These are phyloP conservation scores for Xylariaceae sp. DNA, from an alignment of 2,329 filamentous ascomycete genomes.

Conservation along the genomic window DNA sequence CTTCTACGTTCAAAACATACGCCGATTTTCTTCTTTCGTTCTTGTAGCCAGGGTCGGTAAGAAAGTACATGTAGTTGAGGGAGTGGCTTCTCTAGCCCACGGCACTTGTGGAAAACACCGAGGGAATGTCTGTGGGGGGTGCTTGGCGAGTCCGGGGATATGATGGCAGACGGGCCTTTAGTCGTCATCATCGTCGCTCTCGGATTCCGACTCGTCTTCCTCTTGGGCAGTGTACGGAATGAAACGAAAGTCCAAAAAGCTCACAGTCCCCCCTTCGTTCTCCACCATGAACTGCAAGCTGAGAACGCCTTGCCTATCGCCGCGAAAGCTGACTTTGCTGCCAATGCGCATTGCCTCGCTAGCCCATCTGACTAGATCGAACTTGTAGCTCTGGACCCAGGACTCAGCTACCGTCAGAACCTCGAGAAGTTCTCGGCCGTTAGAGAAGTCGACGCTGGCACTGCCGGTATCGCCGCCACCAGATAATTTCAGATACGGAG, in stretches of 20 bases:
- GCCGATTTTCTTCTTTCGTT: too few relatives aligned
- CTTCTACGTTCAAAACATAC: too few relatives aligned
- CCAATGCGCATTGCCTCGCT: constrained; percentile 89
- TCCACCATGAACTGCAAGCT: constrained; percentile 97
- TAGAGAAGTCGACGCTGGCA: constrained; percentile 64
- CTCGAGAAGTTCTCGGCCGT: constrained; percentile 65
- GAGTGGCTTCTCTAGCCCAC: too few relatives aligned
- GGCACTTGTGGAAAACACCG: too few relatives aligned
- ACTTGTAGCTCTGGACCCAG: constrained; percentile 75
- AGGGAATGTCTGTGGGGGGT: not conserved
- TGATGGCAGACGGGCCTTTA: not conserved
- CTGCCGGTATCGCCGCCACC: constrained; percentile 57
- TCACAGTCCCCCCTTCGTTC: constrained; percentile 63
- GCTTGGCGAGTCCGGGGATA: not conserved
- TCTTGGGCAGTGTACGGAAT: constrained; percentile 66
- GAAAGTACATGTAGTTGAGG: too few relatives aligned
- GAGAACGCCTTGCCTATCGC: constrained; percentile 83
- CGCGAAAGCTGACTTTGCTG: constrained; percentile 85
- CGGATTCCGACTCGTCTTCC: constrained; percentile 48
- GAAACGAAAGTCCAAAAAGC: constrained; percentile 80
- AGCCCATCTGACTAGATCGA: constrained; percentile 79
- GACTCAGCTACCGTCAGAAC: constrained; percentile 62
- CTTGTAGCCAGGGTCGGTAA: too few relatives aligned
- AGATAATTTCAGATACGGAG: constrained; percentile 72
- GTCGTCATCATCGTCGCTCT: constrained; percentile 30